phyloP scores from a whole-genome alignment of 1,284 basidiomycete genomes.

The Puccinia coronata region DNA sequence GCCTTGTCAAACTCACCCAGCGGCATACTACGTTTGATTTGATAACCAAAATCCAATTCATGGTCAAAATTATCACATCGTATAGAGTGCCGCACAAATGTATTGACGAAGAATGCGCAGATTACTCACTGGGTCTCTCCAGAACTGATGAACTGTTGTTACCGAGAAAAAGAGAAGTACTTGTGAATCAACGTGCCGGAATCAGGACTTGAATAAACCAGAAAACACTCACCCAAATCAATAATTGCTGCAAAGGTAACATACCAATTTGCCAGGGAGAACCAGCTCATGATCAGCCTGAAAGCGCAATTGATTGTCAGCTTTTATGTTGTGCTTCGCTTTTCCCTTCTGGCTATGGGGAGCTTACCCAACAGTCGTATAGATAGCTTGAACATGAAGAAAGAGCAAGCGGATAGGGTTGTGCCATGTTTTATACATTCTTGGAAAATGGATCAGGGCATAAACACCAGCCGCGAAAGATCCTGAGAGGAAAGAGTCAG shows the following conservation, averaged over 20 bases:
- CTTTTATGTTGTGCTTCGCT: background rate
- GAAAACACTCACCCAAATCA: slow-evolving; percentile 33
- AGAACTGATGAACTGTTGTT: slow-evolving; percentile 28
- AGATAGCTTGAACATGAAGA: slow-evolving; percentile 84
- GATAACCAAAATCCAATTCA: background rate
- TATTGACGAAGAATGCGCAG: background rate
- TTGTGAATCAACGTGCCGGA: background rate
- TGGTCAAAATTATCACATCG: background rate
- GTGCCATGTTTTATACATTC: slow-evolving; percentile 80
- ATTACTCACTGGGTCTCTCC: slow-evolving; percentile 48
- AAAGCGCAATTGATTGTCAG: background rate
- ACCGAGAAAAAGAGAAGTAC: no score
- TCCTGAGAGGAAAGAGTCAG: background rate
- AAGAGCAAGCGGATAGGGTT: slow-evolving; percentile 74
- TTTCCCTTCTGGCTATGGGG: background rate
- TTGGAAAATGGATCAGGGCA: slow-evolving; percentile 84
- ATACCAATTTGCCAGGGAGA: slow-evolving; percentile 52
- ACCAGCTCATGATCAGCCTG: slow-evolving; percentile 60
- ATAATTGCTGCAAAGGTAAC: slow-evolving; percentile 46
- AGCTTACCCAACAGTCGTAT: slow-evolving; percentile 56
- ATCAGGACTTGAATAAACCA: background rate
- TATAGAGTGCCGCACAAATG: background rate
- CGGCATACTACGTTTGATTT: slow-evolving; percentile 12
- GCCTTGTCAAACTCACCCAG: slow-evolving; percentile 12
- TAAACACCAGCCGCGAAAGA: slow-evolving; percentile 50